Conservation (phyloP, 2,329 filamentous ascomycete species). For the Torrubiellomyces zombiae region DNA sequence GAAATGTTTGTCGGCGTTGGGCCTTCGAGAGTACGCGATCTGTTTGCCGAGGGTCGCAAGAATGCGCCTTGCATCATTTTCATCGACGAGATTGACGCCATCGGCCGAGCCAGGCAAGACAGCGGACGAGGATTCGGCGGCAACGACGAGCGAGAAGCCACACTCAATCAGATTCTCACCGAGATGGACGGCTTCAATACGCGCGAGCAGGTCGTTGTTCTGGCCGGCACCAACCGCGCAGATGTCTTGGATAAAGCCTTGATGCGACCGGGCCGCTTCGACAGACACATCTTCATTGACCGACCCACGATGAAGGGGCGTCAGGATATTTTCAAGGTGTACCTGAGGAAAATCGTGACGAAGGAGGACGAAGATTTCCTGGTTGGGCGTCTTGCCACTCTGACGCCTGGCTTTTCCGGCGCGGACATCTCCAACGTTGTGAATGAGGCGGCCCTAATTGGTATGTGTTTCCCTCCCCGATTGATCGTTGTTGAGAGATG, state of each 20-base stretch:
- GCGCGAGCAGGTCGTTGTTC: constrained; percentile 84
- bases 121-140: constrained; percentile 57
- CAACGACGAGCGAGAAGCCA: constrained; percentile 93
- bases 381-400: constrained; percentile 71
- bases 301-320: constrained; percentile 91
- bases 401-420: constrained; percentile 93
- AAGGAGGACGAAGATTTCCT: constrained; percentile 78
- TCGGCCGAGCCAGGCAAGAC: constrained; percentile 78
- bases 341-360: constrained; percentile 87
- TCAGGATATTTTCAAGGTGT: constrained; percentile 89
- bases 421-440: constrained; percentile 98
- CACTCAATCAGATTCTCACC: constrained; percentile 93
- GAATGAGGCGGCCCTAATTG: constrained; percentile 92
- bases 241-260: constrained; percentile 91
- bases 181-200: constrained; percentile 99
- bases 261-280: constrained; percentile 92
- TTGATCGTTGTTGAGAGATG: no score
- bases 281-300: constrained; percentile 91
- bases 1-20: constrained; percentile 99
- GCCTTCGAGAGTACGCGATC: constrained; percentile 81
- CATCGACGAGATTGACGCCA: constrained; percentile 98
- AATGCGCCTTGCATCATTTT: constrained; percentile 98
- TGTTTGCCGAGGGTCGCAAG: constrained; percentile 89
- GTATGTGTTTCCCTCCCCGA: constrained; percentile 41
- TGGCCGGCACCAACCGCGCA: constrained; percentile 90